phyloP scores from a whole-genome alignment of 2,329 filamentous ascomycete species.

The Trichoderma cornu-damae region DNA sequence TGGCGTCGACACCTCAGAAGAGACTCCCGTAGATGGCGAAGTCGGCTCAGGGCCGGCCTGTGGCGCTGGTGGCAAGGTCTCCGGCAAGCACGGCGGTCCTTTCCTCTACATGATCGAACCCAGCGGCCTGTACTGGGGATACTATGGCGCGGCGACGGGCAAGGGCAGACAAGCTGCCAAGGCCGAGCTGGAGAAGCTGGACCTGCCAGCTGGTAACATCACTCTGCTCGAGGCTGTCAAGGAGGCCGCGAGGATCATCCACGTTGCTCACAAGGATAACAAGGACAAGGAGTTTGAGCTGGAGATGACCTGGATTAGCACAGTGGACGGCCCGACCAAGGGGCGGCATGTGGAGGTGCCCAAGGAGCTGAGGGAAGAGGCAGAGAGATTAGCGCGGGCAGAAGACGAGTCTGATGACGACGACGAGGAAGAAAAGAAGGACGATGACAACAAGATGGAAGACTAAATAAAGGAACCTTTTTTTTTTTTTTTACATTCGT shows the following conservation, averaged over 20 bases:
- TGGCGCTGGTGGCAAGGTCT: constrained; percentile 78
- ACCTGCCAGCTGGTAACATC: constrained; percentile 71
- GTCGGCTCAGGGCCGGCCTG: constrained; percentile 74
- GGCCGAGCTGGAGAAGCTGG: constrained; percentile 96
- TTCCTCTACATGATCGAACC: constrained; percentile 99
- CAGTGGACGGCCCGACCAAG: constrained; percentile 77
- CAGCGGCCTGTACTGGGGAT: constrained; percentile 95
- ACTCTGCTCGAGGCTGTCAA: constrained; percentile 85
- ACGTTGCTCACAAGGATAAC: constrained; percentile 95
- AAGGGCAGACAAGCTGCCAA: constrained; percentile 97
- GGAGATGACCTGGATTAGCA: constrained; percentile 98
- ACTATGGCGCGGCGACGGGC: constrained; percentile 95
- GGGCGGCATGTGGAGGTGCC: constrained; percentile 91
- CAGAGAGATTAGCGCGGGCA: constrained; percentile 87
- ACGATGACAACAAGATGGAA: constrained; percentile 83
- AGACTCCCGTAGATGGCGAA: constrained; percentile 81
- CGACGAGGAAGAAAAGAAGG: constrained; percentile 60
- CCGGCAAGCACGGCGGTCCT: constrained; percentile 74
- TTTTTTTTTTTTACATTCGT: no score
- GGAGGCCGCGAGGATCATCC: constrained; percentile 95
- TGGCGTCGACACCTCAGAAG: constrained; percentile 86
- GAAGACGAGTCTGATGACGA: constrained; percentile 83
- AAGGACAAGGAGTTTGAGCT: constrained; percentile 99
- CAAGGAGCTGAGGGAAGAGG: constrained; percentile 83
- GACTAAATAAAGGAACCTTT: constrained; percentile 51